Base-by-base conservation (phyloP, 2,329 filamentous ascomycete genomes). In the Trichoderma cornu-damae region DNA sequence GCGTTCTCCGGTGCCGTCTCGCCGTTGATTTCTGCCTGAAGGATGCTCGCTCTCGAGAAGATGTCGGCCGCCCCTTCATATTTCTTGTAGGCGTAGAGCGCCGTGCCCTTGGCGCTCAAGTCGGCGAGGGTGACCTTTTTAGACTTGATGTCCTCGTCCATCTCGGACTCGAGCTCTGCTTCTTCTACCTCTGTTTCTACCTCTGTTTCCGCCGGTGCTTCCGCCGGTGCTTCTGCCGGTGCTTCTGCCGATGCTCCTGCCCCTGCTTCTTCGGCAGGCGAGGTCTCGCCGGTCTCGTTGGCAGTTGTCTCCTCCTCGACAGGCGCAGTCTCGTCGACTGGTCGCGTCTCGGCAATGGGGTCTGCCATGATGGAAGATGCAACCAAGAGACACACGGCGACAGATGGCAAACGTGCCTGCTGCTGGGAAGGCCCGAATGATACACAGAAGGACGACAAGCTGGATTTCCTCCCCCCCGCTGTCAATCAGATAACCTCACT, bases 1-100 rank as follows among this genome's bases (percentile, higher is more conserved):
- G 92, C 93, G 66, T 99, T 99, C 58, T 90, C 86, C 3, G 89
- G 85, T 14, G 85, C 85, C 80, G 95, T 89, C 74, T 97, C 94
- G 71, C 93, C 94, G 71, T 96, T 94, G 70, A 96, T 79, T 70
- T 90, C 84, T 58, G 89, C 90, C 74, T 99, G 94, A 60, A 96
- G 81, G 71, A 95, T 89, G 57, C 90, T 90, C 30, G 94, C 94
- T 67, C 87, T 84, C 42, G 91, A 92, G 75, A 92, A 97, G 61
- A 92, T 78, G 68, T 97, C 93, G 57, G 90, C 84, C 8, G 94
- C 91, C 48, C 87, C 86, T 54, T 88, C 83, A 72, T 91, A 96
- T 71, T 95, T 89, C 76, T 93, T 96, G 69, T 92, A 86, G 20
- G 87, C 86, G 75, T 96, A 97, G 65, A 96, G 85, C 16, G 90